A percentile compares a stretch with the other conserved stretches of the same genome.
These are phyloP conservation scores for Penicillium canescens DNA, from an alignment of 495 filamentous ascomycete genomes.

Conservation along the genomic window DNA sequence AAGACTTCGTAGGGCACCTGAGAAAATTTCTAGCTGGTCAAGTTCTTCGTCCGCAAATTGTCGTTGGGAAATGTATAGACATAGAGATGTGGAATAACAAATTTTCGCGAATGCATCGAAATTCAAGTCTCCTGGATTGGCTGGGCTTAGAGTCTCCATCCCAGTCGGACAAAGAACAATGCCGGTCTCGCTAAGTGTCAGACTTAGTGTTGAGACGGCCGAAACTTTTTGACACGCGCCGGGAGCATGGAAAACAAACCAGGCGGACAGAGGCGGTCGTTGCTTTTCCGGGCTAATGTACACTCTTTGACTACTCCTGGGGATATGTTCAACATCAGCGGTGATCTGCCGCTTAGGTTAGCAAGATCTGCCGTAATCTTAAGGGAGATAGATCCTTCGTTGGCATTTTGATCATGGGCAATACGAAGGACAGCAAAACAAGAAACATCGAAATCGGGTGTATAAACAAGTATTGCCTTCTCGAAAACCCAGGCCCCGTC, in stretches of 20 bases:
- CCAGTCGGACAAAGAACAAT: conserved; percentile 23
- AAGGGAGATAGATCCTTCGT: conserved; percentile 21
- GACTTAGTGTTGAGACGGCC: conserved; percentile 21
- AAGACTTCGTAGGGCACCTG: conserved; percentile 17
- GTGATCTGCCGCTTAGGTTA: conserved; percentile 19
- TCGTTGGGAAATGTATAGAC: conserved; percentile 20
- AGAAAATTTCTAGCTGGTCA: conserved; percentile 13
- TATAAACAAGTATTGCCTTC: conserved; percentile 19
- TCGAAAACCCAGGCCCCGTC: conserved; percentile 16
- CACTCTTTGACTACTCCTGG: conserved; percentile 19
- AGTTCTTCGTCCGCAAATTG: conserved; percentile 23
- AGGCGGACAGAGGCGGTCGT: conserved; percentile 19
- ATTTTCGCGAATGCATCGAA: conserved; percentile 22
- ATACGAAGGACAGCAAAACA: conserved; percentile 19
- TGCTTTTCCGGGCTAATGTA: conserved; percentile 15
- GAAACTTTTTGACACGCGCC: conserved; percentile 18
- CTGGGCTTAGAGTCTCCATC: conserved; percentile 16
- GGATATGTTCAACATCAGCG: conserved; percentile 19
- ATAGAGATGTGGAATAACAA: conserved; percentile 21
- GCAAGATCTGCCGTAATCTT: conserved; percentile 17
- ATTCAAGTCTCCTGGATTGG: not conserved
- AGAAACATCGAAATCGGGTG: conserved; percentile 9
- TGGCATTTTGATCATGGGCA: conserved; percentile 15
- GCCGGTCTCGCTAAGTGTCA: conserved; percentile 17
- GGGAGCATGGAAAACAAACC: conserved; percentile 15